Percentiles rank a stretch among this genome's conserved stretches.
Conservation (phyloP, 1,284 basidiomycete species). For the Ganoderma lingzhi region DNA sequence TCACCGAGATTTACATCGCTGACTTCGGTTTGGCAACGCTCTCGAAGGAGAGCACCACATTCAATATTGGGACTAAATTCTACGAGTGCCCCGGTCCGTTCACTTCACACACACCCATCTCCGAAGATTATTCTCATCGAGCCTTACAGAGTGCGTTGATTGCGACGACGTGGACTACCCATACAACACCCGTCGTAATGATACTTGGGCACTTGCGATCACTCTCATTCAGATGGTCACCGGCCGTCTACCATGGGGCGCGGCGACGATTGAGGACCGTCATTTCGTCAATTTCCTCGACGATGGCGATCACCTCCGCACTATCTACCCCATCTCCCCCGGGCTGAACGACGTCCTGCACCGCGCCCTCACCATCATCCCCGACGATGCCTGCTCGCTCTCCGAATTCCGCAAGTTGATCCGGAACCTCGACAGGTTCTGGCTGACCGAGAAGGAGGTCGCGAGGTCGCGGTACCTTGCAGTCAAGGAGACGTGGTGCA, state of each 20-base stretch:
- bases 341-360: constrained; percentile 65
- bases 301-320: constrained; percentile 70
- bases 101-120: background rate
- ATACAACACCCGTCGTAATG: constrained; percentile 81
- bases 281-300: constrained; percentile 57
- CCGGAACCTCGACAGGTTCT: constrained; percentile 39
- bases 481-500: constrained; percentile 20
- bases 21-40: constrained; percentile 77
- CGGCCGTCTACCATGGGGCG: constrained; percentile 89
- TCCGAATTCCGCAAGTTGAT: constrained; percentile 57
- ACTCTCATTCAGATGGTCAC: constrained; percentile 77
- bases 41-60: constrained; percentile 53
- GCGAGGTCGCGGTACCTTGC: constrained; percentile 7
- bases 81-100: constrained; percentile 65
- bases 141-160: constrained; percentile 34
- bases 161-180: constrained; percentile 21
- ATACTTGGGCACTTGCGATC: constrained; percentile 85
- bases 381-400: constrained; percentile 62
- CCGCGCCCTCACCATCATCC: constrained; percentile 62
- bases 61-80: constrained; percentile 57
- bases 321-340: constrained; percentile 77
- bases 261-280: constrained; percentile 75
- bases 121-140: background rate
- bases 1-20: constrained; percentile 57
- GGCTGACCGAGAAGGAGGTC: constrained; percentile 36